Evolutionary conservation across 2,329 filamentous ascomycete genomes (phyloP), one percentile per base, ranked within the genome.

Genomic region (Fusarium equiseti): DNA sequence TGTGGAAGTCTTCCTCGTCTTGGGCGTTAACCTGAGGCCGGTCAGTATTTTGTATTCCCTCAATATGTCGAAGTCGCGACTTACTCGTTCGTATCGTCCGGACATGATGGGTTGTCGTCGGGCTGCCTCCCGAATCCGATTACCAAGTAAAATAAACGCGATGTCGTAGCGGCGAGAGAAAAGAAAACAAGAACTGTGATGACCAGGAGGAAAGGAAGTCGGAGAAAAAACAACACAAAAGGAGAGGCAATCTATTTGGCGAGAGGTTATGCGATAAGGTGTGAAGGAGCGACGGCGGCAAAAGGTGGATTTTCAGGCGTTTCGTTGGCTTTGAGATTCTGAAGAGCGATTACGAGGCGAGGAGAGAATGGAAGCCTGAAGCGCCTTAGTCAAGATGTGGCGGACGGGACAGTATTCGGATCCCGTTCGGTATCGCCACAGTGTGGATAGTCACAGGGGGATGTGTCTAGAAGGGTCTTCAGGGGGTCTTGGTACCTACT

Each of bases 11-110:
- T 60, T 89, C 86, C 61, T 87, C 85, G 73, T 90, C 88, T 68
- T 86, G 86, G 76, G 83, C 85, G 75, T 88, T 87, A 54, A 91
- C 84, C 88, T 90, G 75, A 51, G 40, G 43, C 11, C 55, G 77
- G 55, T 64, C 44, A 74, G 63, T 27, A 56, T 16, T 31, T n/a
- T 11, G 35, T 1, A 31, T 16, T 24, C 12, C 22, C n/a, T 18
- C 29, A 6, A 18, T 4, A 18, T 24, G 6, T 20, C 9, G 13
- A 9, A 20, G 7, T 20, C 38, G 40, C 50, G 44, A 63, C 85
- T 67, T 82, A 89, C 88, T 82, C 87, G 83, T 77, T 89, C 87
- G 77, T 90, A 90, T 52, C 85, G 81, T 71, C 83, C 83, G 66
- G 87, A 77, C 87, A 89, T 89, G 73, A 76, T 81, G 78, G 63